These are phyloP conservation scores for Backusella circina DNA, from an alignment of 192 early-diverging fungal species.

Conservation along the genomic window DNA sequence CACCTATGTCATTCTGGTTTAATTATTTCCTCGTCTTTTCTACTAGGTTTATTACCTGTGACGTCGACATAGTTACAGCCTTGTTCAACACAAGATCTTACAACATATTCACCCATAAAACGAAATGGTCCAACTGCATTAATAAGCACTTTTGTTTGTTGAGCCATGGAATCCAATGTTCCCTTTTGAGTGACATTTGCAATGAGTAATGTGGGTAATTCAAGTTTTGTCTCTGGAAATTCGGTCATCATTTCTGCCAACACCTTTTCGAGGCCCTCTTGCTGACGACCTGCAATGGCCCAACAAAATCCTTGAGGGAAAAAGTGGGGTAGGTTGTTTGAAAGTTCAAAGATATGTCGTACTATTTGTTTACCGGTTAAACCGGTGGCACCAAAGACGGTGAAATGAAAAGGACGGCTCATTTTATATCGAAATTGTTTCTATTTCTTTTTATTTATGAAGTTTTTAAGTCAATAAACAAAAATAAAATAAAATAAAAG, in stretches of 20 bases:
- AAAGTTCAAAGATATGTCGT: slow-evolving; percentile 32
- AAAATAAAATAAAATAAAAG: neutral
- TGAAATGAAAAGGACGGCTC: slow-evolving; percentile 33
- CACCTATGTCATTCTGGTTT: slow-evolving; percentile 29
- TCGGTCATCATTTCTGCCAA: neutral
- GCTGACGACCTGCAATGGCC: slow-evolving; percentile 30
- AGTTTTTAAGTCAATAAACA: no score
- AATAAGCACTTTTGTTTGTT: slow-evolving; percentile 36
- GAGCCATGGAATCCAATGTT: slow-evolving; percentile 18
- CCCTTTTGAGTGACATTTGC: slow-evolving; percentile 40
- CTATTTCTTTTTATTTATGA: neutral
- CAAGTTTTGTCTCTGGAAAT: slow-evolving; percentile 8
- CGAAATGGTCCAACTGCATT: slow-evolving; percentile 68
- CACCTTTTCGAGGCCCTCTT: slow-evolving; percentile 15
- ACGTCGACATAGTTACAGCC: slow-evolving; percentile 58
- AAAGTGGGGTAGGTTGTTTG: neutral
- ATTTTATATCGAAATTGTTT: neutral
- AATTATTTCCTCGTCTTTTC: neutral
- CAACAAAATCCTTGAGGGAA: slow-evolving; percentile 12
- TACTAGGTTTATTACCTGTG: slow-evolving; percentile 24
- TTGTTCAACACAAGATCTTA: slow-evolving; percentile 53
- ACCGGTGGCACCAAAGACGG: slow-evolving; percentile 60
- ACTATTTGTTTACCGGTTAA: slow-evolving; percentile 54
- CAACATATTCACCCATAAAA: slow-evolving; percentile 60
- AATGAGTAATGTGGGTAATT: slow-evolving; percentile 36